Conservation (phyloP, 2,329 filamentous ascomycete species). For the Aspergillus ruber region DNA sequence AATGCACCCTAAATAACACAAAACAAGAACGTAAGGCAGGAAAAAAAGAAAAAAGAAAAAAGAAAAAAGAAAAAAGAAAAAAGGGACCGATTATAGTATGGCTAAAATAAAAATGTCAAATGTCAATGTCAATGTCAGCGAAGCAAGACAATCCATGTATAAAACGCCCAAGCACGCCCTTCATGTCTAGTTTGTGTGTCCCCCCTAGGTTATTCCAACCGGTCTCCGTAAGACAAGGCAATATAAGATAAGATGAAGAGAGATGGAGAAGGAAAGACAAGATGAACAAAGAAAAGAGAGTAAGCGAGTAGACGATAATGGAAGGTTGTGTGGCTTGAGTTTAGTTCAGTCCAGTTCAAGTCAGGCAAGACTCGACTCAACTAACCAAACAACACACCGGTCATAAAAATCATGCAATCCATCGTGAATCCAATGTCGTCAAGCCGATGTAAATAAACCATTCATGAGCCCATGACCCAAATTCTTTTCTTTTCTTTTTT, state of each 20-base stretch:
- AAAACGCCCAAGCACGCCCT: conserved; percentile 2
- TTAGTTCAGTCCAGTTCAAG: too few relatives aligned
- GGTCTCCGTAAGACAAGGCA: conserved; percentile 1
- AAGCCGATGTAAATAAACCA: conserved; percentile 15
- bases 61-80: conserved; percentile 2
- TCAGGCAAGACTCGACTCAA: too few relatives aligned
- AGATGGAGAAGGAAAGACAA: background rate
- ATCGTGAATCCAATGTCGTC: conserved; percentile 20
- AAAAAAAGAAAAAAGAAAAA: conserved; percentile 1
- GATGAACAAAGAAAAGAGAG: background rate
- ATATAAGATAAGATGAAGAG: conserved; percentile 7
- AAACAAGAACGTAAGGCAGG: background rate
- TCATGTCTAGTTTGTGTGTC: too few relatives aligned
- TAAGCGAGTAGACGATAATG: too few relatives aligned
- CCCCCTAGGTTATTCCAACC: background rate
- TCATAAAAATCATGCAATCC: conserved; percentile 26
- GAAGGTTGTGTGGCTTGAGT: too few relatives aligned
- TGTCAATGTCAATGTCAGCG: background rate
- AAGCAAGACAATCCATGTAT: background rate
- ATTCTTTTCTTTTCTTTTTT: conserved; percentile 1
- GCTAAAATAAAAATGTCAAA: background rate
- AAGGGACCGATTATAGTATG: background rate
- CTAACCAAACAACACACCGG: conserved; percentile 11
- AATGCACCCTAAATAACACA: background rate
- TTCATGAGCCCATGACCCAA: conserved; percentile 20